These are phyloP conservation scores for Mucor lusitanicus DNA, from an alignment of 371 early-diverging fungal genomes.

Conservation along the genomic window DNA sequence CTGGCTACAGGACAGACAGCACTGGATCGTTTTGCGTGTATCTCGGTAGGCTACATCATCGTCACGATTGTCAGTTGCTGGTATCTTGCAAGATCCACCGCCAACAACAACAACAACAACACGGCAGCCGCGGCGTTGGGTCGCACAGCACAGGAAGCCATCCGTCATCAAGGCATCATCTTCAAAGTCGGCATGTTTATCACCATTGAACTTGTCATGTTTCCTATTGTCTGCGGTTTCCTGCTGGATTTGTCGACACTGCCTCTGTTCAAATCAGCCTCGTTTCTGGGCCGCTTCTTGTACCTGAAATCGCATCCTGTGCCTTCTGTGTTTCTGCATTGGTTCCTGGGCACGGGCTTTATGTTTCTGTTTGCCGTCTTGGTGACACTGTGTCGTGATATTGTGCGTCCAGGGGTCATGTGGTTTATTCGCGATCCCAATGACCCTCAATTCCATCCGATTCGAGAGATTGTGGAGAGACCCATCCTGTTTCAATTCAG, in stretches of 20 bases:
- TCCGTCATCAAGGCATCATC: slow-evolving; percentile 59
- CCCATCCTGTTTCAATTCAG: slow-evolving; percentile 71
- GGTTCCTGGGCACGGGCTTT: slow-evolving; percentile 90
- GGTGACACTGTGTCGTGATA: slow-evolving; percentile 72
- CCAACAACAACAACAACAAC: neutral
- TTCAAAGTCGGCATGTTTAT: slow-evolving; percentile 79
- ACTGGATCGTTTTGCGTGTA: slow-evolving; percentile 36
- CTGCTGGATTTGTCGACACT: slow-evolving; percentile 77
- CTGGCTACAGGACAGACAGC: slow-evolving; percentile 36
- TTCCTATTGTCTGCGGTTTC: slow-evolving; percentile 88
- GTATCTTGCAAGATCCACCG: slow-evolving; percentile 25
- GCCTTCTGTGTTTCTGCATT: slow-evolving; percentile 77
- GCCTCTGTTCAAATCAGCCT: slow-evolving; percentile 66
- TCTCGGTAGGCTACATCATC: slow-evolving; percentile 38
- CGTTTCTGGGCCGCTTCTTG: slow-evolving; percentile 51
- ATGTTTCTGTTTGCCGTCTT: slow-evolving; percentile 91
- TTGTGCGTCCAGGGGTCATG: slow-evolving; percentile 89
- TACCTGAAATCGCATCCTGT: slow-evolving; percentile 64
- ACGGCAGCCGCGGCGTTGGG: slow-evolving; percentile 27
- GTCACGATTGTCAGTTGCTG: slow-evolving; percentile 30
- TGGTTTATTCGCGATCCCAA: slow-evolving; percentile 97
- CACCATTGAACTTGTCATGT: slow-evolving; percentile 78
- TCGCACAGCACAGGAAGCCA: slow-evolving; percentile 39
- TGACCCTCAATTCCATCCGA: slow-evolving; percentile 90
- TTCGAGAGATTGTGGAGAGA: slow-evolving; percentile 86